These are phyloP conservation scores for Pseudogymnoascus sp. DNA, from an alignment of 2,329 filamentous ascomycete species.

Conservation along the genomic window DNA sequence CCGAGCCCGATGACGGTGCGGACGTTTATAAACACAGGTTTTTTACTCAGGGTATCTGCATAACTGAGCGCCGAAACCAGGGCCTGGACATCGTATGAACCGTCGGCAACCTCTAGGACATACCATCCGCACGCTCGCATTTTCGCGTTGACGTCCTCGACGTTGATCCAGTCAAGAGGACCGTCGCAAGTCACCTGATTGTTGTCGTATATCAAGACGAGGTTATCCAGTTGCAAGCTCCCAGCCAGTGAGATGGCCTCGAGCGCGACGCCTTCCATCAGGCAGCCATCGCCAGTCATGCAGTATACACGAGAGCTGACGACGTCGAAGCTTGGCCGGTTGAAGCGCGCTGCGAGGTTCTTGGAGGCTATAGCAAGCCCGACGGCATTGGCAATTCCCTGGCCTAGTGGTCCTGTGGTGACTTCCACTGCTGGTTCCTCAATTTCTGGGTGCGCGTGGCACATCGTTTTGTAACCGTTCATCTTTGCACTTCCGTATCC, in stretches of 20 bases:
- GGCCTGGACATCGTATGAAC: no score
- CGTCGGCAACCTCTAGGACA: conserved; percentile 40
- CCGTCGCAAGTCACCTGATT: conserved; percentile 46
- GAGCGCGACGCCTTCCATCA: conserved; percentile 42
- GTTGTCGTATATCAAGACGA: conserved; percentile 45
- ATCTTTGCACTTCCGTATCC: no score
- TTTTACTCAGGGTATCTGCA: conserved; percentile 36
- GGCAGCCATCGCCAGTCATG: conserved; percentile 43
- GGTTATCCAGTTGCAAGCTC: conserved; percentile 40
- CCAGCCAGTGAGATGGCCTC: conserved; percentile 44
- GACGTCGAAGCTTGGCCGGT: conserved; percentile 36
- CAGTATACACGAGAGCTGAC: conserved; percentile 41
- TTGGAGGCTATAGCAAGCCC: conserved; percentile 41
- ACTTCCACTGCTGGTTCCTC: conserved; percentile 37
- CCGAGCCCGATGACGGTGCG: no score
- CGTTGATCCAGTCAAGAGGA: conserved; percentile 38
- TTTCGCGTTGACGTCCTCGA: conserved; percentile 42
- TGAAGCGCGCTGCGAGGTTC: conserved; percentile 40
- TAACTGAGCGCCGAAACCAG: no score
- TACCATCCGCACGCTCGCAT: conserved; percentile 42
- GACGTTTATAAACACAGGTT: conserved; percentile 45
- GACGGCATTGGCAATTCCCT: not conserved
- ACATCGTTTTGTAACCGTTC: no score
- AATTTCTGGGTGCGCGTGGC: conserved; percentile 42
- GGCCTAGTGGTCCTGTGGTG: not conserved